phyloP scores from a whole-genome alignment of 768 basidiomycete species.

The Amanita jacksonii region DNA sequence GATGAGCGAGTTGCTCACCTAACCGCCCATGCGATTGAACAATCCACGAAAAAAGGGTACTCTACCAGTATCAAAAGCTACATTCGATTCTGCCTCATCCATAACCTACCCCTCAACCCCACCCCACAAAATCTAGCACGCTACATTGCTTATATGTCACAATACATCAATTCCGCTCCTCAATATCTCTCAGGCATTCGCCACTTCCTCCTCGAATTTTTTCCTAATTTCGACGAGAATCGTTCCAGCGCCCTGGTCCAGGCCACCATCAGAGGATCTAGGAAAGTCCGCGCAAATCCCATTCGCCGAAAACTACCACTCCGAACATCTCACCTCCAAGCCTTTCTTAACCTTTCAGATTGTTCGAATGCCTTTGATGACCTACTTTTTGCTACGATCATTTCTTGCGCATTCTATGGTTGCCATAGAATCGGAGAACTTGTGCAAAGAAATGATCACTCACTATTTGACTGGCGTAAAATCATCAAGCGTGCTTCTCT shows the following conservation, averaged over 20 bases:
- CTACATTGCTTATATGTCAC: too few species aligned
- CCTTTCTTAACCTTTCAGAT: conserved; percentile 7
- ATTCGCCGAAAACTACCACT: conserved; percentile 16
- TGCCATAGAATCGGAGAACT: conserved; percentile 20
- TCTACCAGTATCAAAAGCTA: too few species aligned
- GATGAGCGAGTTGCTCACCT: neutral
- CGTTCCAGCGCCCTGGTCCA: conserved; percentile 10
- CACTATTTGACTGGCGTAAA: conserved; percentile 17
- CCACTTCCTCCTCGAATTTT: conserved; percentile 16
- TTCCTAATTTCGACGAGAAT: conserved; percentile 16
- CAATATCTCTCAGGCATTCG: conserved; percentile 17
- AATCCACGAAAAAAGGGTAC: conserved; percentile 7
- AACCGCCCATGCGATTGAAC: conserved; percentile 1
- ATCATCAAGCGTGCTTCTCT: conserved; percentile 17
- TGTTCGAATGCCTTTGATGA: conserved; percentile 13
- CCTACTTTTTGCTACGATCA: conserved; percentile 15
- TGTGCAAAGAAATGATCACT: conserved; percentile 10
- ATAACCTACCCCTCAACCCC: too few species aligned
- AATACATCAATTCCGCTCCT: too few species aligned
- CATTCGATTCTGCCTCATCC: conserved; percentile 13
- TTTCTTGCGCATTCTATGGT: conserved; percentile 19
- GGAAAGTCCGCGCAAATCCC: conserved; percentile 15
- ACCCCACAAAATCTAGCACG: conserved; percentile 18
- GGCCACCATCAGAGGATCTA: conserved; percentile 13
- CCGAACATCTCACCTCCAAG: conserved; percentile 10